A percentile compares a stretch with the other conserved stretches of the same genome.
These are phyloP conservation scores for Aspergillus transmontanensis DNA, from an alignment of 2,329 filamentous ascomycete species.

Conservation along the genomic window DNA sequence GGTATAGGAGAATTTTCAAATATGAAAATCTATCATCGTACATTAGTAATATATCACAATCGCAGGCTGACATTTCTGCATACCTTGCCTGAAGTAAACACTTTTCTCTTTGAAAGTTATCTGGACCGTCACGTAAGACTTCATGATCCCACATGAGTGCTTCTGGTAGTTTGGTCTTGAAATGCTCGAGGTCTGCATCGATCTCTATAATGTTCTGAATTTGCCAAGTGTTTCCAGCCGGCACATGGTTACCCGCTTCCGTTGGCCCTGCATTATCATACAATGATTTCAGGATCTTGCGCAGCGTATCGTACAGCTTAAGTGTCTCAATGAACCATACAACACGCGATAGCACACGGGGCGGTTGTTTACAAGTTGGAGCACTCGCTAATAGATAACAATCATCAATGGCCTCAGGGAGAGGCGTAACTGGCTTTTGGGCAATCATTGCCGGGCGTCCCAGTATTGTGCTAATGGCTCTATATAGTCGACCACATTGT, in stretches of 20 bases:
- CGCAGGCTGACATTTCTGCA: neutral
- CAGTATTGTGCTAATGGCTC: constrained; percentile 3
- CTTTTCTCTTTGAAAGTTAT: neutral
- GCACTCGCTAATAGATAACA: neutral
- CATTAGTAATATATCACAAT: neutral
- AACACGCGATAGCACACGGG: neutral
- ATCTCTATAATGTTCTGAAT: neutral
- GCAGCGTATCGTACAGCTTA: neutral
- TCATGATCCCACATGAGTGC: neutral
- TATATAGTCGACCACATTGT: neutral
- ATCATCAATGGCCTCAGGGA: neutral
- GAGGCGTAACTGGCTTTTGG: neutral
- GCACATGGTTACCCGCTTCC: neutral
- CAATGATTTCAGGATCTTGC: neutral
- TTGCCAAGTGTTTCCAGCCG: neutral
- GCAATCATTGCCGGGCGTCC: constrained; percentile 3
- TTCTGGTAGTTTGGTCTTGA: neutral
- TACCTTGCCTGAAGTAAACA: neutral
- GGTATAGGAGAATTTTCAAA: neutral
- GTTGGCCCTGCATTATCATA: neutral
- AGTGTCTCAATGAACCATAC: neutral
- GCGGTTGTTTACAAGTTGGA: neutral
- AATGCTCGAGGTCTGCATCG: neutral
- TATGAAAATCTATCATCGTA: neutral
- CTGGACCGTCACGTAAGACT: neutral